phyloP scores from a whole-genome alignment of 2,329 filamentous ascomycete genomes.

The Claviceps digitariae region DNA sequence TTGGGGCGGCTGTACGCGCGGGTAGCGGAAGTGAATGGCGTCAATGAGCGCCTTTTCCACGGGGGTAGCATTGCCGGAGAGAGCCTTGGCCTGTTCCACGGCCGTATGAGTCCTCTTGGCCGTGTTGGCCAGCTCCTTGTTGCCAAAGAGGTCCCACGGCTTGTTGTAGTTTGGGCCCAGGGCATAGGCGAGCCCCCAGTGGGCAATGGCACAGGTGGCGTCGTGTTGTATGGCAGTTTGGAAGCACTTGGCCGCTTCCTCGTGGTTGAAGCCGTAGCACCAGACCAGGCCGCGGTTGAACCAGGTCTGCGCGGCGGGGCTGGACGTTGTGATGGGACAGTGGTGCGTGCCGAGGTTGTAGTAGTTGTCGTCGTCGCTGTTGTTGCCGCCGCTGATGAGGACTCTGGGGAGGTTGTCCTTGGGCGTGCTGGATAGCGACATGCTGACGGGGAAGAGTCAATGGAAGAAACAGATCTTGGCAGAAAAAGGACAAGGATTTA shows the following conservation, averaged over 20 bases:
- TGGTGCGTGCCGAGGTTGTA: conserved; percentile 49
- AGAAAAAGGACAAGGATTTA: no score
- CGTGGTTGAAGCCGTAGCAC: conserved; percentile 66
- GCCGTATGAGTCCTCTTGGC: conserved; percentile 24
- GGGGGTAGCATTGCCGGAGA: conserved; percentile 12
- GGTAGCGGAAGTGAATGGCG: conserved; percentile 50
- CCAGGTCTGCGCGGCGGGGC: conserved; percentile 44
- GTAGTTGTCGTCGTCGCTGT: conserved; percentile 25
- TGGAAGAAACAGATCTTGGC: no score
- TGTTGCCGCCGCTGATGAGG: conserved; percentile 4
- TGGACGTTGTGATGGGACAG: conserved; percentile 40
- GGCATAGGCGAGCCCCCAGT: conserved; percentile 59
- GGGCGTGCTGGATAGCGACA: not conserved
- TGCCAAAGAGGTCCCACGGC: conserved; percentile 59
- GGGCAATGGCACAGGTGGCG: conserved; percentile 43
- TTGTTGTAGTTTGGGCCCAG: conserved; percentile 68
- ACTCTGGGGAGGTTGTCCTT: not conserved
- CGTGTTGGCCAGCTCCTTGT: conserved; percentile 39
- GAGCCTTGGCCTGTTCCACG: conserved; percentile 14
- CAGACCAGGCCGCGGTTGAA: conserved; percentile 61
- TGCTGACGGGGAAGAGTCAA: not conserved
- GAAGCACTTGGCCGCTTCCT: conserved; percentile 54
- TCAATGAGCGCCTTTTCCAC: conserved; percentile 49
- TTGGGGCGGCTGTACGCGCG: conserved; percentile 27
- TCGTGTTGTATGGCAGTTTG: conserved; percentile 43